A percentile compares a stretch with the other conserved stretches of the same genome.
Conservation (phyloP, 2,329 filamentous ascomycete genomes). For the Claviceps monticola region DNA sequence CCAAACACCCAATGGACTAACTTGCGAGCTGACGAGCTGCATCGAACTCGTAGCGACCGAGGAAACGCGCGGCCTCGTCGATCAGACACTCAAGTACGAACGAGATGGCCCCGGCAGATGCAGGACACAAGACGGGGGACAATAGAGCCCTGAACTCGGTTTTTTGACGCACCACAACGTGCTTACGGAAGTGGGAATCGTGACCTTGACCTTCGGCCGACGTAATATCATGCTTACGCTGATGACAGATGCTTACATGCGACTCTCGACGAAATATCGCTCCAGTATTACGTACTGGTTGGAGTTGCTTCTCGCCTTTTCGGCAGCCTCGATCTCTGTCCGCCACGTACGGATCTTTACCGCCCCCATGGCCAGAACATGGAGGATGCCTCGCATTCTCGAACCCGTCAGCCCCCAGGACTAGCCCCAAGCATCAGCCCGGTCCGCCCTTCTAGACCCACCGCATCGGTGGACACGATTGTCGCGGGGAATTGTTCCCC, state of each 20-base stretch:
- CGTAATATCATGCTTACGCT: neutral
- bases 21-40: neutral
- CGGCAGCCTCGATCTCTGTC: neutral
- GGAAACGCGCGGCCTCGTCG: neutral
- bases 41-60: neutral
- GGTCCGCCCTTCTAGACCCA: neutral
- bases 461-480: neutral
- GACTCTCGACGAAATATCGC: neutral
- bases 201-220: neutral
- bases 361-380: neutral
- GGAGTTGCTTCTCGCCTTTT: neutral
- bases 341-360: neutral
- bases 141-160: neutral
- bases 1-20: neutral
- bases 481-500: too few relatives aligned
- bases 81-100: neutral
- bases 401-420: neutral
- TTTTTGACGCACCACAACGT: neutral
- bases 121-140: neutral
- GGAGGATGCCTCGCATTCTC: constrained; percentile 4
- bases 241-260: neutral
- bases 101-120: neutral
- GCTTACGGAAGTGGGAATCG: neutral
- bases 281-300: neutral
- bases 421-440: neutral